Evolutionary conservation across 164 flowering plant genomes (phyloP).

Genomic region (Protea cynaroides): DNA sequence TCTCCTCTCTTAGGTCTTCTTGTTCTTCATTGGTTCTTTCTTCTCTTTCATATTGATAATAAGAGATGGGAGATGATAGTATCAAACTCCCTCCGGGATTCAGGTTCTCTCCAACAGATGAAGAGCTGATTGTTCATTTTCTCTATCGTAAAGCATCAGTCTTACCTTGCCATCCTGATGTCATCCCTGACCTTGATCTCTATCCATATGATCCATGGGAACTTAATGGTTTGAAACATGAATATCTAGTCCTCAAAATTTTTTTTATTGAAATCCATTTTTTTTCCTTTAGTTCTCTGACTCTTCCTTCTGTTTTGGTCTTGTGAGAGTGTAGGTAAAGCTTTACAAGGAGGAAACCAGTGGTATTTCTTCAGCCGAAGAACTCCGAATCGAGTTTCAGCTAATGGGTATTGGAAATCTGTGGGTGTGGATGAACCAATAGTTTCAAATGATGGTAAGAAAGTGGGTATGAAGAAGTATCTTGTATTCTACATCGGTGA

Average conservation of each 20-base stretch:
- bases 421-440: slow-evolving; percentile 54
- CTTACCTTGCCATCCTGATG: slow-evolving; percentile 62
- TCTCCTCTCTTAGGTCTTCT: slow-evolving; percentile 5
- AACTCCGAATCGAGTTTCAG: slow-evolving; percentile 38
- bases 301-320: not conserved
- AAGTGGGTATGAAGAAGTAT: slow-evolving; percentile 43
- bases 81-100: slow-evolving; percentile 78
- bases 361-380: slow-evolving; percentile 78
- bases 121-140: slow-evolving; percentile 78
- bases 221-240: slow-evolving; percentile 51
- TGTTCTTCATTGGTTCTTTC: not conserved
- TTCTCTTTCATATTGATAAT: not conserved
- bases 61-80: slow-evolving; percentile 33
- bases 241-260: not conserved
- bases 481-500: slow-evolving; percentile 41
- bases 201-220: slow-evolving; percentile 87
- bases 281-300: not conserved
- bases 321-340: slow-evolving; percentile 46
- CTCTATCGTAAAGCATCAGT: slow-evolving; percentile 63
- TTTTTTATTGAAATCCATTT: not conserved
- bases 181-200: slow-evolving; percentile 79
- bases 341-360: slow-evolving; percentile 58
- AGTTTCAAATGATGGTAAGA: slow-evolving; percentile 19
- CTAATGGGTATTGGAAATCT: slow-evolving; percentile 68
- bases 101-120: slow-evolving; percentile 71